phyloP scores from a whole-genome alignment of 805 yeast genomes.

The Brettanomyces nanus region DNA sequence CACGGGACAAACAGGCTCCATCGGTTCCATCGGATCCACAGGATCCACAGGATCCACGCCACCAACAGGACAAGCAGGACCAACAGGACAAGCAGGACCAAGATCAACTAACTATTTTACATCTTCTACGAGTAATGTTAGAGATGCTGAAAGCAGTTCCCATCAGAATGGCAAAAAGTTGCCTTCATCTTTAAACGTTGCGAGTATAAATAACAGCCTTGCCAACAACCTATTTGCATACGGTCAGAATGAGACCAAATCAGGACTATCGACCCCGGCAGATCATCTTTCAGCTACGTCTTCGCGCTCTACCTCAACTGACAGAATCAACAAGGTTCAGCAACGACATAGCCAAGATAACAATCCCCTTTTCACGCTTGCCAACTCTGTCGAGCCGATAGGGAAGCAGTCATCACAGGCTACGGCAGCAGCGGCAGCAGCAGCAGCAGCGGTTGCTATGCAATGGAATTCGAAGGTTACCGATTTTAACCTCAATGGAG shows the following conservation, averaged over 20 bases:
- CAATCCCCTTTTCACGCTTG: constrained; percentile 24
- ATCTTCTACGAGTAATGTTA: constrained; percentile 14
- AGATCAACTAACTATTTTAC: constrained; percentile 8
- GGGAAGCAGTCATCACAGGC: constrained; percentile 1
- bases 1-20: constrained; percentile 3
- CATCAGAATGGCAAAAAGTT: constrained; percentile 7
- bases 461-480: constrained; percentile 1
- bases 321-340: not conserved
- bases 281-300: not conserved
- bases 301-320: constrained; percentile 2
- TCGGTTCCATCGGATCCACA: constrained; percentile 4
- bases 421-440: not conserved
- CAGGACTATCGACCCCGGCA: constrained; percentile 4
- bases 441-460: constrained; percentile 2
- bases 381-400: constrained; percentile 19
- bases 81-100: too few relatives aligned
- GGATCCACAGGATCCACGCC: too few relatives aligned
- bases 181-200: constrained; percentile 4
- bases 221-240: constrained; percentile 2
- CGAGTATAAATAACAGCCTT: not conserved
- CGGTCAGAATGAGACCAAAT: constrained; percentile 5
- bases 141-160: constrained; percentile 13
- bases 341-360: constrained; percentile 1
- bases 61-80: constrained; percentile 4
- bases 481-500: not conserved